Evolutionary conservation across 139 green algal species (phyloP).

Genomic region (Closterium sp.): DNA sequence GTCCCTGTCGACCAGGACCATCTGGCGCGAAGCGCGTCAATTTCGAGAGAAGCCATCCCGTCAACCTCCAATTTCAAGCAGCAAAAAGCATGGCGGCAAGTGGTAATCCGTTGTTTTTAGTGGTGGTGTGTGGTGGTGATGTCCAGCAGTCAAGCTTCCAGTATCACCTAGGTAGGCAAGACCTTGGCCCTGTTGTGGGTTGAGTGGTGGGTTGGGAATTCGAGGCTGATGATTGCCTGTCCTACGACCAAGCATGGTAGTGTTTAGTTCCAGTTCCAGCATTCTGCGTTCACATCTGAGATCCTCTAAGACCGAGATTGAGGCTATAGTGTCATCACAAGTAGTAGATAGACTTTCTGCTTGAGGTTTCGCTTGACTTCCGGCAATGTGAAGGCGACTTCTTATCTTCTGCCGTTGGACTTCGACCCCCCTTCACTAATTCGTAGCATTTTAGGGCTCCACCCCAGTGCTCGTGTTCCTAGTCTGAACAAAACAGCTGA

Average conservation of each 20-base stretch:
- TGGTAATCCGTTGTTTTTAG: neutral
- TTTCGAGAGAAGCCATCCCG: neutral
- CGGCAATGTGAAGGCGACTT: neutral
- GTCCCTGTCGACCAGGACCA: neutral
- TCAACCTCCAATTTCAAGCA: neutral
- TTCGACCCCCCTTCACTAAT: neutral
- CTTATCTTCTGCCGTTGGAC: neutral
- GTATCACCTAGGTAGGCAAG: neutral
- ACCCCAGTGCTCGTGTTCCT: too few relatives aligned
- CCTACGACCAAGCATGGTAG: too few relatives aligned
- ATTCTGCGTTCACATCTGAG: neutral
- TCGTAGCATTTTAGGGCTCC: neutral
- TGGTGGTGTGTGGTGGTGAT: neutral
- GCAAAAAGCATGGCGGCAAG: neutral
- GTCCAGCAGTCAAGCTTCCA: neutral
- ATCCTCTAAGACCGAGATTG: neutral
- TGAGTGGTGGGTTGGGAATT: too few relatives aligned
- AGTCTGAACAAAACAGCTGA: too few relatives aligned
- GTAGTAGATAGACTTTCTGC: neutral
- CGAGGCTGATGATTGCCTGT: too few relatives aligned
- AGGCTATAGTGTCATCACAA: neutral
- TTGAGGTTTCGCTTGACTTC: neutral
- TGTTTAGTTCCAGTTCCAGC: neutral
- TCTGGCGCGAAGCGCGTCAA: neutral
- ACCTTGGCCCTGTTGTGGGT: too few relatives aligned